A percentile compares a stretch with the other conserved stretches of the same genome.
phyloP scores from a whole-genome alignment of 2,329 filamentous ascomycete genomes.

The Canariomyces notabilis region DNA sequence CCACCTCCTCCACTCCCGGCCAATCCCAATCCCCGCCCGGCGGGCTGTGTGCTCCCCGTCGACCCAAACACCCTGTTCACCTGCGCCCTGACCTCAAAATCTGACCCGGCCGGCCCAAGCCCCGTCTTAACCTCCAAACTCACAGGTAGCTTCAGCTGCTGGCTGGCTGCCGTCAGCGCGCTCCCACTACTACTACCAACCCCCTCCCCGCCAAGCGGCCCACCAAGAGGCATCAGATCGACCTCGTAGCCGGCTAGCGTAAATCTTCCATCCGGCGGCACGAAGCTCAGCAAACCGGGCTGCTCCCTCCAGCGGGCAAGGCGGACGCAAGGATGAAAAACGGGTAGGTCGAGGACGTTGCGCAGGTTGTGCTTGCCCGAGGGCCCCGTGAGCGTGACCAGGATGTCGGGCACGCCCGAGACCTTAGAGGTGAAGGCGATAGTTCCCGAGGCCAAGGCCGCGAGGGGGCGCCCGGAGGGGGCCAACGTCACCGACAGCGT shows the following conservation, averaged over 20 bases:
- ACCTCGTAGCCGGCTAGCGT: conserved; percentile 92
- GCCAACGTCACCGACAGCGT: conserved; percentile 82
- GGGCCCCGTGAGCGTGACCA: conserved; percentile 72
- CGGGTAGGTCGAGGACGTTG: conserved; percentile 75
- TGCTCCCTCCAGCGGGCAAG: conserved; percentile 84
- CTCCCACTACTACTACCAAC: too few species aligned
- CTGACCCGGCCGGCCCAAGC: conserved; percentile 67
- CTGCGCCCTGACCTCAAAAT: conserved; percentile 82
- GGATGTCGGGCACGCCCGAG: conserved; percentile 87
- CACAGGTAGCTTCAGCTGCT: conserved; percentile 75
- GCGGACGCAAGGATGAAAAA: conserved; percentile 94
- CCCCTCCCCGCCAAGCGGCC: background rate
- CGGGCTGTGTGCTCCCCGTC: conserved; percentile 24
- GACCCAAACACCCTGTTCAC: conserved; percentile 60
- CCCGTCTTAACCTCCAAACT: conserved; percentile 76
- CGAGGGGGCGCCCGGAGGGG: conserved; percentile 80
- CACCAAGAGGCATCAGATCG: conserved; percentile 67
- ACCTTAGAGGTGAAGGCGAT: conserved; percentile 95
- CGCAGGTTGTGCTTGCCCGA: conserved; percentile 73
- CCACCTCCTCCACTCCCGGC: conserved; percentile 38
- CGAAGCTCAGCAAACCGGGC: conserved; percentile 88
- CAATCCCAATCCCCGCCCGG: conserved; percentile 28
- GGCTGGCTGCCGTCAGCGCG: conserved; percentile 45
- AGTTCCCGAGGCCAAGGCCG: conserved; percentile 83
- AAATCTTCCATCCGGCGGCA: conserved; percentile 91